These are phyloP conservation scores for Euphorbia pulcherrima DNA, from an alignment of 345 rosid genomes.

Conservation along the genomic window DNA sequence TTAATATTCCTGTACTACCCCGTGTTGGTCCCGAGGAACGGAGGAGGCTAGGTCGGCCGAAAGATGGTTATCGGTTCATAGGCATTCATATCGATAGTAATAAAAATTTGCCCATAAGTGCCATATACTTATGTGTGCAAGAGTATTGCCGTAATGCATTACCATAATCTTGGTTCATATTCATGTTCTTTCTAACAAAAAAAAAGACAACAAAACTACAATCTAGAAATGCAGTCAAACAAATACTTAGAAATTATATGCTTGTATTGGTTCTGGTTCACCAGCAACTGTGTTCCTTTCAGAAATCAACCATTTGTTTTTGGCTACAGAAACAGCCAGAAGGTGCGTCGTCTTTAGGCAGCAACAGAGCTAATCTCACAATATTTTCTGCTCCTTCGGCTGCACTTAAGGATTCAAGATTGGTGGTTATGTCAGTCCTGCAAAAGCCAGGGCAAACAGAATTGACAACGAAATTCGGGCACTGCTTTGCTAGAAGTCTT, in stretches of 20 bases:
- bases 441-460: slow-evolving; percentile 35
- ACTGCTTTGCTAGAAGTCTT: slow-evolving; percentile 35
- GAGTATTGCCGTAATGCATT: too few species aligned
- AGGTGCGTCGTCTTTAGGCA: slow-evolving; percentile 15
- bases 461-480: slow-evolving; percentile 25
- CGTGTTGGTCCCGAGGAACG: too few species aligned
- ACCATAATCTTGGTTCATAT: too few species aligned
- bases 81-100: too few species aligned
- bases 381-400: slow-evolving; percentile 34
- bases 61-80: too few species aligned
- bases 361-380: slow-evolving; percentile 36
- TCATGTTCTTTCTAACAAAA: too few species aligned
- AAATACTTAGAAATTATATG: slow-evolving; percentile 2
- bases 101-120: too few species aligned
- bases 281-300: neutral
- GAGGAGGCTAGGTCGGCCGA: too few species aligned
- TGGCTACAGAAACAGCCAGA: slow-evolving; percentile 31
- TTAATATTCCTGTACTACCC: too few species aligned
- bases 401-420: slow-evolving; percentile 18
- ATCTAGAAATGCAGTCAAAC: too few species aligned
- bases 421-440: slow-evolving; percentile 31
- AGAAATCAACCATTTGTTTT: slow-evolving; percentile 12
- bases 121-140: too few species aligned
- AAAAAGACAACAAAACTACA: too few species aligned
- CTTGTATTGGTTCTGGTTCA: neutral